Base-by-base conservation (phyloP, 2,329 filamentous ascomycete species). In the Nemania sp. region DNA sequence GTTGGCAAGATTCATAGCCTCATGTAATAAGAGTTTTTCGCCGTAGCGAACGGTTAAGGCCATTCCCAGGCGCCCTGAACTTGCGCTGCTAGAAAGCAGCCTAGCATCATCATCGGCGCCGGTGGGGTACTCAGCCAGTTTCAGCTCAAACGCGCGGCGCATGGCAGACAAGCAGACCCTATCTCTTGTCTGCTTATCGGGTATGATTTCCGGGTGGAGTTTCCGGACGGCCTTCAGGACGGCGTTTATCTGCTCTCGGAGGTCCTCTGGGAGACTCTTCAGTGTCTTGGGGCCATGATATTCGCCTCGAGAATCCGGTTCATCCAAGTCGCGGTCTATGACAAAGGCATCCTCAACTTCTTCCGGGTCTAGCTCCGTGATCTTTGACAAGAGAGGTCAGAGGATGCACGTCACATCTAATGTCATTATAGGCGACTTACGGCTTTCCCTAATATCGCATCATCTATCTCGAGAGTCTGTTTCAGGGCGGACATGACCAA, bases 281-380 rank as follows among this genome's bases (percentile, higher is more conserved):
- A 83, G 72, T 0, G 66, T 67, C 1, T 78, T 75, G 1, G 76
- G 65, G 0, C 72, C 75, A 1, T 73, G 65, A 25, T 83, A 74
- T 0, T 76, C 75, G 18, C 84, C 84, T 11, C 79, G 78, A 0
- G 79, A 69, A 61, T 82, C 79, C 0, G 83, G 81, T 32, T 85
- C 83, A 0, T 79, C 78, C 1, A 80, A 75, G 42, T 82, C 79
- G 25, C 83, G 78, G 66, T 87, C 85, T 15, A 91, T 79, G 48
- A 92, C 87, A 66, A 93, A 92, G 17, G 84, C 86, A 37, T 93
- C 89, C 54, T 95, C 91, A 2, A 91, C 75, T 10, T 92, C 80
- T 42, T 89, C 86, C 6, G 87, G 83, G 12, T 91, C 82, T 29
- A 90, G 63, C 2, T 76, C 66, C 12, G 76, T 73, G 20, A 76